A percentile compares a stretch with the other conserved stretches of the same genome.
Evolutionary conservation across 345 rosid species (phyloP).

Genomic region (Moricandia arvensis): DNA sequence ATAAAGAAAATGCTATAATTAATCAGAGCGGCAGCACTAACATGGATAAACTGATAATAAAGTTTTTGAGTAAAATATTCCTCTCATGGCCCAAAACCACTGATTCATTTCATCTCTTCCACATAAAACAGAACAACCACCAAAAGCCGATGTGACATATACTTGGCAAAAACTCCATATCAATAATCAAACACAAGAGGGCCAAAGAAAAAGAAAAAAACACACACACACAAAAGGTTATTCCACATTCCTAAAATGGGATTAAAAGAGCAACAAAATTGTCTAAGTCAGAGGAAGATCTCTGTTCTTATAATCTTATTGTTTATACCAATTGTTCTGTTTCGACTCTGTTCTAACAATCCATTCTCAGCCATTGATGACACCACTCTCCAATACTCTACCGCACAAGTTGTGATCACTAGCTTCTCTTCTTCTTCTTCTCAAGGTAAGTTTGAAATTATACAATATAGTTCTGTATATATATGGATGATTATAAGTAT

Average conservation of each 20-base stretch:
- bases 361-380: constrained; percentile 30
- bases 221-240: background rate
- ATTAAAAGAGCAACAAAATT: constrained; percentile 15
- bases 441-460: constrained; percentile 26
- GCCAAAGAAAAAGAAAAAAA: background rate
- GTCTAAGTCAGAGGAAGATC: constrained; percentile 28
- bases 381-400: constrained; percentile 25
- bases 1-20: background rate
- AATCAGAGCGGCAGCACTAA: constrained; percentile 1
- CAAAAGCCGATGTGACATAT: constrained; percentile 25
- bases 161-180: constrained; percentile 3
- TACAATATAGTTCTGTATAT: background rate
- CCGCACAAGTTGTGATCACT: constrained; percentile 18
- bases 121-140: constrained; percentile 23
- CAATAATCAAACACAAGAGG: constrained; percentile 2
- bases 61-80: background rate
- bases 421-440: constrained; percentile 22
- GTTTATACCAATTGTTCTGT: constrained; percentile 30
- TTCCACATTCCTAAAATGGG: constrained; percentile 29
- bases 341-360: constrained; percentile 27
- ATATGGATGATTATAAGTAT: background rate
- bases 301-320: background rate
- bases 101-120: constrained; percentile 28
- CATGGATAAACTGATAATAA: background rate
- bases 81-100: constrained; percentile 29